Evolutionary conservation across 2,329 filamentous ascomycete genomes (phyloP), one percentile per base, ranked within the genome.

Genomic region (Harringtonia lauricola): DNA sequence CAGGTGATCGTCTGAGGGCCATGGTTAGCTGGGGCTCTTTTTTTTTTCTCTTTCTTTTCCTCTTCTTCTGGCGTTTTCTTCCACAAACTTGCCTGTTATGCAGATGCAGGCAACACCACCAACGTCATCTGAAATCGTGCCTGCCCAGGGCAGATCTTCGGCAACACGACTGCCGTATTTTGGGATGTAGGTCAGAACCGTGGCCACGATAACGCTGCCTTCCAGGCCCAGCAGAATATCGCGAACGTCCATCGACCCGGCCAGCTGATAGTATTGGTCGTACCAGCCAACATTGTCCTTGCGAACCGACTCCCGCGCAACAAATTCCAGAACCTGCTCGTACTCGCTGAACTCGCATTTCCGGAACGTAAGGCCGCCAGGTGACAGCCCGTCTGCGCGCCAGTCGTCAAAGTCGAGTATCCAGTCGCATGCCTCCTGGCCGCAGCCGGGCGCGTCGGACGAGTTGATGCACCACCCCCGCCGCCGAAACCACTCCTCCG

Each of bases 31-130:
- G 18, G 15, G 18, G 17, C n/a, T 13, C 5, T 30, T 14, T 17
- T 19, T 17, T 31, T 31, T 31, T 21, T 12, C 36, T 39, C 21
- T 8, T 28, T 6, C 13, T 28, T 37, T 31, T 26, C 13, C 24
- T n/a, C 24, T 29, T 18, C 8, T 29, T 15, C n/a, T 12, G 10
- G 12, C 18, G 14, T 33, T 42, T 37, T 24, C 14, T 37, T n/a
- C 15, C 21, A 18, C 13, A 19, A 37, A 26, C 41, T 26, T 38
- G 76, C 76, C 70, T 54, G 64, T 60, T 49, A 79, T 69, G 57
- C 71, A 79, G 42, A 79, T 71, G 56, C 76, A 80, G n/a, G 74
- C 70, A 30, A 76, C 67, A 22, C 76, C 76, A 37, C 75, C 76
- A 35, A 76, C 68, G 46, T 71, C 64, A 36, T 59, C 55, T 12